Evolutionary conservation across 73 alveolate genomes (phyloP).

Genomic region (Tetrahymena malaccensis): DNA sequence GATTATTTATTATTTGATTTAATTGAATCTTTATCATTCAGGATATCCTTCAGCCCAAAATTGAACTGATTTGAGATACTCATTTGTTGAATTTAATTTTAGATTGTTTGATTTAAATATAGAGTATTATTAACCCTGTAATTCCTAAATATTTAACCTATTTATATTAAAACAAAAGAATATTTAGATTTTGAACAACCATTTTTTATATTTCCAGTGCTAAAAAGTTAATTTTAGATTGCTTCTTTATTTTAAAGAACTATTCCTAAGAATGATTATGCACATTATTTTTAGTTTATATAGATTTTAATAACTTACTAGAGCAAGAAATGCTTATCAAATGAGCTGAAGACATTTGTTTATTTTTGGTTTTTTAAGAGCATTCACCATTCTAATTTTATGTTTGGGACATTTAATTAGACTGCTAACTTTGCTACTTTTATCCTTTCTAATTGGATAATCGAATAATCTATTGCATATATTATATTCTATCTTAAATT

Average conservation of each 20-base stretch:
- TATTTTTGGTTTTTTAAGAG: not conserved
- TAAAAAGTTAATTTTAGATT: no score
- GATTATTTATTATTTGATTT: not conserved
- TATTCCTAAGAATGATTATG: no score
- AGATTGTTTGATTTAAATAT: not conserved
- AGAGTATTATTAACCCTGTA: not conserved
- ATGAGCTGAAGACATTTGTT: not conserved
- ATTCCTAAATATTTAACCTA: not conserved
- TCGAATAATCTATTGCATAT: not conserved
- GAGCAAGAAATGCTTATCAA: not conserved
- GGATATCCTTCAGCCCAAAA: not conserved
- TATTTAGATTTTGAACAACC: no score
- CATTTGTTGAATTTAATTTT: not conserved
- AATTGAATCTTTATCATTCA: not conserved
- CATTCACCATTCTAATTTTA: not conserved
- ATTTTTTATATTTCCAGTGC: no score
- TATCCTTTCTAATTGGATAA: not conserved
- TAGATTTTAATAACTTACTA: not conserved
- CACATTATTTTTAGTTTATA: no score
- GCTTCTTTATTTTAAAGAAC: no score
- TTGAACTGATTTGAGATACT: not conserved
- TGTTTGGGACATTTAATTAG: not conserved
- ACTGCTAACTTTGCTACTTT: not conserved
- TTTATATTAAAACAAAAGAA: not conserved
- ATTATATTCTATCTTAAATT: not conserved